Conservation (phyloP, 2,329 filamentous ascomycete genomes). For the Chaetomium sp. region DNA sequence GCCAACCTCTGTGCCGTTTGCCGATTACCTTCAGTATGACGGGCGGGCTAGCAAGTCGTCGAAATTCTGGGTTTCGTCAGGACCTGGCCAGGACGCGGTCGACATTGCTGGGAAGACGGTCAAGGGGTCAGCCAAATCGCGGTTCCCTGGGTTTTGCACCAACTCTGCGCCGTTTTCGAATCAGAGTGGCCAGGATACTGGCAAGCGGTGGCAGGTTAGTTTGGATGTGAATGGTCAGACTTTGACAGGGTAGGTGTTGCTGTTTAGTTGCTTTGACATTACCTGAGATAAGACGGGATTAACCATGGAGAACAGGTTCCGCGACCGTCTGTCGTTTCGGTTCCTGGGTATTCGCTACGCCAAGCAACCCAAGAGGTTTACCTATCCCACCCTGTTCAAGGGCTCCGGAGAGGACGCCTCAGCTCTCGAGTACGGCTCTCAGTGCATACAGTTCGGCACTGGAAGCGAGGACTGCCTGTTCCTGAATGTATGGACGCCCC, state of each 20-base stretch:
- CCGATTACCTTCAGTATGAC: slow-evolving; percentile 34
- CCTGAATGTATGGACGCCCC: slow-evolving; percentile 40
- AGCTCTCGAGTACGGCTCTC: slow-evolving; percentile 32
- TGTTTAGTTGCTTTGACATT: background rate
- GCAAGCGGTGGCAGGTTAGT: slow-evolving; percentile 32
- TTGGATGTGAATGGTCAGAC: slow-evolving; percentile 35
- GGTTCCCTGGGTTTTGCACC: slow-evolving; percentile 36
- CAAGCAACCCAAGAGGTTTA: slow-evolving; percentile 37
- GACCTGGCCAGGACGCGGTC: slow-evolving; percentile 13
- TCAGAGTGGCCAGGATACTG: slow-evolving; percentile 27
- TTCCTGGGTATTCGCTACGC: slow-evolving; percentile 46
- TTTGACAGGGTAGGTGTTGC: slow-evolving; percentile 29
- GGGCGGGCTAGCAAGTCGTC: slow-evolving; percentile 21
- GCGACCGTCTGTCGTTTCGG: slow-evolving; percentile 43
- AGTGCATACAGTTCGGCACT: slow-evolving; percentile 34
- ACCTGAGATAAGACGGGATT: background rate
- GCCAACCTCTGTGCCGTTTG: slow-evolving; percentile 23
- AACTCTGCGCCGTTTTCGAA: slow-evolving; percentile 38
- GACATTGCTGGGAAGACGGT: background rate
- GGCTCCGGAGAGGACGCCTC: slow-evolving; percentile 28
- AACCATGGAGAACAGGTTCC: slow-evolving; percentile 28
- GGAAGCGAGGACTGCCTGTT: slow-evolving; percentile 42
- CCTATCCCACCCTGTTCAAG: slow-evolving; percentile 35
- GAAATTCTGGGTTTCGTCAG: slow-evolving; percentile 33
- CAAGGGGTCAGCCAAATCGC: slow-evolving; percentile 7